Evolutionary conservation across 2,329 filamentous ascomycete species (phyloP), one percentile per base, ranked within the genome.

Genomic region (Hypocrella siamensis): DNA sequence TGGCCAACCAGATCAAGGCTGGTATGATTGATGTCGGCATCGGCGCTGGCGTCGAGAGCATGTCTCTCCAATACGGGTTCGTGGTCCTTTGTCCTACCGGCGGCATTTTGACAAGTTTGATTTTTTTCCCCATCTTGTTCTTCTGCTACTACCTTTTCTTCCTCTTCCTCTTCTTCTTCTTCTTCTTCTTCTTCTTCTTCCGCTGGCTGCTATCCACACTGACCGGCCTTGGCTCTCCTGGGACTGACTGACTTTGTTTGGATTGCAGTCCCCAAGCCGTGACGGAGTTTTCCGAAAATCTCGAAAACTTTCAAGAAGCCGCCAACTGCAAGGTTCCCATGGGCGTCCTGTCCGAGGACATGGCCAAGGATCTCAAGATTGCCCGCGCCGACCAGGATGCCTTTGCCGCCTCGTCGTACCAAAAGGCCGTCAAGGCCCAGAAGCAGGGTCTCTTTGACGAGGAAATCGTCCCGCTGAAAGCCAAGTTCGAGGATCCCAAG

Each of bases 281-380:
- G 12, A 73, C 77, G 39, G 90, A 96, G 58, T 94, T 96, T 69
- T 90, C 82, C 19, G 83, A 93, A 31, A 70, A 83, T 32, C 75
- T 96, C 40, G 82, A 94, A 51, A 70, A 64, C 46, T 70, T 88
- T 64, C 68, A 74, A 41, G 79, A 90, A 52, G 71, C 86, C 17
- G 80, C 80, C 48, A 92, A 94, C 70, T 98, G 90, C 75, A 94
- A 93, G 63, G 88, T 96, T 3, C 78, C 85, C 53, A 96, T 96
- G 90, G 88, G 88, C 46, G 71, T 85, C 9, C 67, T 96, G 31
- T 93, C 84, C 18, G 90, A 98, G 60, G 59, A 88, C 49, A 94
- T 96, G 88, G 90, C 88, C 44, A 80, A 84, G 59, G 84, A 85
- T 53, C 74, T 79, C 47, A 65, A 68, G 36, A 72, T 96, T 49